A percentile compares a stretch with the other conserved stretches of the same genome.
These are phyloP conservation scores for Jasminum sambac DNA, from an alignment of 257 asterid species.

Conservation along the genomic window DNA sequence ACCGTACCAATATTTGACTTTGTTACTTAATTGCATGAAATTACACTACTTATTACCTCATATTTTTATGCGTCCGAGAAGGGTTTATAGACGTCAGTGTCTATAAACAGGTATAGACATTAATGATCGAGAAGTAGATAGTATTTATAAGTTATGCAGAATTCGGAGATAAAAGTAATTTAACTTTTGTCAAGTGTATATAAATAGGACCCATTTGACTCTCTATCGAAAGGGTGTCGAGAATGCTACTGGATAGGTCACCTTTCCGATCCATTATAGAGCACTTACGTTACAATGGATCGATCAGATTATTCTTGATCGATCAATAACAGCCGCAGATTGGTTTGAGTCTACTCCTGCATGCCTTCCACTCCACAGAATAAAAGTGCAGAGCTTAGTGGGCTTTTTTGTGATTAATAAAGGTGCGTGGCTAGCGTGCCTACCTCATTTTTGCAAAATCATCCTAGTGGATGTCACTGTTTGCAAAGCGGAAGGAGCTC, in stretches of 20 bases:
- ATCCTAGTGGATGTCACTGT: not conserved
- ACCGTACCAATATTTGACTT: no score
- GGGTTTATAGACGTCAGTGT: no score
- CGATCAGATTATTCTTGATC: conserved; percentile 3
- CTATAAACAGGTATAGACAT: no score
- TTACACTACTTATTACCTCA: no score
- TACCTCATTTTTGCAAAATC: conserved; percentile 1
- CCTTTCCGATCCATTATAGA: not conserved
- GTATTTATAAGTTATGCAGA: no score
- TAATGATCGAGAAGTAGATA: no score
- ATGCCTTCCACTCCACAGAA: not conserved
- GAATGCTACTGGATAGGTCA: not conserved
- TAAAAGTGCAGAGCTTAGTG: not conserved
- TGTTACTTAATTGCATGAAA: no score
- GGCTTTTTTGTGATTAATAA: not conserved
- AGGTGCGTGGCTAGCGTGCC: not conserved
- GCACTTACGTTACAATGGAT: not conserved
- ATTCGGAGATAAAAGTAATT: no score
- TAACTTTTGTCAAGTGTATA: no score
- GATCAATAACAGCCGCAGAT: not conserved
- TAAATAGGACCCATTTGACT: not conserved
- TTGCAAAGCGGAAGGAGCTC: not conserved
- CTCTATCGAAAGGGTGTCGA: not conserved
- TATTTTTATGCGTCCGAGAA: no score
- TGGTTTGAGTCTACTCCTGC: not conserved